A percentile compares a stretch with the other conserved stretches of the same genome.
These are phyloP conservation scores for Leptomonas seymouri DNA, from an alignment of 208 protist species.

Conservation along the genomic window DNA sequence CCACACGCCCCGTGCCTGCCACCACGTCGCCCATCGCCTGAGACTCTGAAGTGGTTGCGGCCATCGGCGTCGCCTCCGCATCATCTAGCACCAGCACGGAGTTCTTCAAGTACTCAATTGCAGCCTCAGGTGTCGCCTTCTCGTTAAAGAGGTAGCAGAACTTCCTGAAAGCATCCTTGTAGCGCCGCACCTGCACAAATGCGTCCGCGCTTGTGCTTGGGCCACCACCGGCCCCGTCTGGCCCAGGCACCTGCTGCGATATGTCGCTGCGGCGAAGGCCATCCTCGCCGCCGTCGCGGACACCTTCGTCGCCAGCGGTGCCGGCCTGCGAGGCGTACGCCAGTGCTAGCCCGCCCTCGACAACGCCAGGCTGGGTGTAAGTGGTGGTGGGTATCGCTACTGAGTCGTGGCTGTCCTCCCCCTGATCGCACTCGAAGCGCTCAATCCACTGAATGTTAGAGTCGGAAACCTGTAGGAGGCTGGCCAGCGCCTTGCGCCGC, in stretches of 20 bases:
- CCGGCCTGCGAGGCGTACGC: neutral
- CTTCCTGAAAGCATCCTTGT: constrained; percentile 75
- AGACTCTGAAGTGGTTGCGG: constrained; percentile 2
- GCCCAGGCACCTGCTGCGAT: neutral
- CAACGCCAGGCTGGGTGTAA: neutral
- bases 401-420: constrained; percentile 18
- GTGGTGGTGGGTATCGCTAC: neutral
- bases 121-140: constrained; percentile 40
- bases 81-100: constrained; percentile 32
- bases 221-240: neutral
- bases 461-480: constrained; percentile 72
- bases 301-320: neutral
- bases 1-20: neutral
- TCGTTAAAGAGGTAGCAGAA: constrained; percentile 80
- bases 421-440: constrained; percentile 69
- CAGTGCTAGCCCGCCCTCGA: too few relatives aligned
- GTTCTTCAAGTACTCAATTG: constrained; percentile 64
- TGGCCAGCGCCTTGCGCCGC: constrained; percentile 59
- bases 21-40: neutral
- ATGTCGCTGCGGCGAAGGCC: constrained; percentile 8
- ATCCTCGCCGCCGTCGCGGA: constrained; percentile 1
- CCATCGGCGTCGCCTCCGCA: constrained; percentile 6
- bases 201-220: constrained; percentile 27
- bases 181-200: constrained; percentile 56
- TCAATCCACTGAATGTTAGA: constrained; percentile 89